Percentiles rank a stretch among this genome's conserved stretches.
Evolutionary conservation across 1,284 basidiomycete species (phyloP).

Genomic region (Apiotrichum akiyoshidainum): DNA sequence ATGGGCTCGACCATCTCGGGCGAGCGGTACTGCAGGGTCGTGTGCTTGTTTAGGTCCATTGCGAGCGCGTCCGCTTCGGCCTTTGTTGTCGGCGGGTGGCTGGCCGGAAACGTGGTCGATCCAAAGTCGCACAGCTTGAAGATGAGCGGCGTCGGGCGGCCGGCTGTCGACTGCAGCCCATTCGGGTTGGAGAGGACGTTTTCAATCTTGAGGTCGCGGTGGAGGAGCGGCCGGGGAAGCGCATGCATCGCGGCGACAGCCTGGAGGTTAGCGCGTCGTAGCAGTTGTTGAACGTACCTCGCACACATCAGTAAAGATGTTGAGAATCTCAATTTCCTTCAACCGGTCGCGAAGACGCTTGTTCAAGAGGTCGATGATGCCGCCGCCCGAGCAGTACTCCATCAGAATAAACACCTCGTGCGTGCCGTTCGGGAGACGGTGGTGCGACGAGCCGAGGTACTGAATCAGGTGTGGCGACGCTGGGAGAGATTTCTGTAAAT

Average conservation of each 20-base stretch:
- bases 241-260: constrained; percentile 94
- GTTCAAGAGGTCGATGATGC: constrained; percentile 99
- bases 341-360: constrained; percentile 86
- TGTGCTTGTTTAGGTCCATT: constrained; percentile 88
- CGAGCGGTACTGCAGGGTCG: constrained; percentile 90
- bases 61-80: constrained; percentile 83
- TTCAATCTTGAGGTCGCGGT: constrained; percentile 98
- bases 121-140: constrained; percentile 99
- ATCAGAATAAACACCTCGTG: constrained; percentile 99
- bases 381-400: constrained; percentile 93
- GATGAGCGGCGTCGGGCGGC: constrained; percentile 54
- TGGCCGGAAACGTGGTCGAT: constrained; percentile 73
- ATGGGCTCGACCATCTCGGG: constrained; percentile 92
- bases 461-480: constrained; percentile 42
- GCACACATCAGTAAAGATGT: constrained; percentile 94
- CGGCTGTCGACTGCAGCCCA: constrained; percentile 54
- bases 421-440: constrained; percentile 71
- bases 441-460: constrained; percentile 65
- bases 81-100: constrained; percentile 65
- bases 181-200: constrained; percentile 70
- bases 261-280: constrained; percentile 25
- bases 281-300: constrained; percentile 53
- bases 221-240: constrained; percentile 75
- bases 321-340: constrained; percentile 91
- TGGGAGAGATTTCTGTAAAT: constrained; percentile 37